phyloP scores from a whole-genome alignment of 148 eudicot species.

The Amaranthus hypochondriacus region DNA sequence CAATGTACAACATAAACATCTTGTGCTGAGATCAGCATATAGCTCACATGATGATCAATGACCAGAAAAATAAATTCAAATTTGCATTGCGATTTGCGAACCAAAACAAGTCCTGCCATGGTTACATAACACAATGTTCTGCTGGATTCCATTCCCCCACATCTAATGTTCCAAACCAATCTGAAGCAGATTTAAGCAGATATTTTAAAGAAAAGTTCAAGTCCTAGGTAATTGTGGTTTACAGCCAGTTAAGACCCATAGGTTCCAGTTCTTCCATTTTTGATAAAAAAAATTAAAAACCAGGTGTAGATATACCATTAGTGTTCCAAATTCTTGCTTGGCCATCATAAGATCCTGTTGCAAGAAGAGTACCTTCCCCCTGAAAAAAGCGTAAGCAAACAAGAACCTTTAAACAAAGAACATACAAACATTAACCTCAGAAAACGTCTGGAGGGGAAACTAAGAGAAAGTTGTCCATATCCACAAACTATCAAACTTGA shows the following conservation, averaged over 20 bases:
- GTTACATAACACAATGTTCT: background rate
- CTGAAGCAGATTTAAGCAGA: background rate
- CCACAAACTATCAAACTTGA: background rate
- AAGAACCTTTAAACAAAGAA: background rate
- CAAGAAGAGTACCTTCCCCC: constrained; percentile 71
- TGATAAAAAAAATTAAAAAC: background rate
- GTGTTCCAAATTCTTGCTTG: constrained; percentile 72
- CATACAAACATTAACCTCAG: background rate
- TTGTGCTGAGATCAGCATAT: background rate
- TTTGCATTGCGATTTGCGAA: background rate
- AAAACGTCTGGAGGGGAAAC: too few relatives aligned
- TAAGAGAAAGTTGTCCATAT: background rate
- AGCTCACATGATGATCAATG: background rate
- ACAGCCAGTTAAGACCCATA: constrained; percentile 1
- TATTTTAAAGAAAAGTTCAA: too few relatives aligned
- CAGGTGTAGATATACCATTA: constrained; percentile 38
- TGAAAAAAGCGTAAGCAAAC: constrained; percentile 25
- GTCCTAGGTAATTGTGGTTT: background rate
- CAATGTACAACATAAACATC: background rate
- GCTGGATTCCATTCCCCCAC: constrained; percentile 2
- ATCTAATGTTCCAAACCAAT: background rate
- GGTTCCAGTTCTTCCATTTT: background rate
- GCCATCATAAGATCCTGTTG: constrained; percentile 84
- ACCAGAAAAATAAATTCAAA: background rate
- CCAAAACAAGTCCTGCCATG: background rate